Evolutionary conservation across 352 stramenopile genomes (phyloP), one percentile per base, ranked within the genome.

Genomic region (Hyaloperonospora brassicae): DNA sequence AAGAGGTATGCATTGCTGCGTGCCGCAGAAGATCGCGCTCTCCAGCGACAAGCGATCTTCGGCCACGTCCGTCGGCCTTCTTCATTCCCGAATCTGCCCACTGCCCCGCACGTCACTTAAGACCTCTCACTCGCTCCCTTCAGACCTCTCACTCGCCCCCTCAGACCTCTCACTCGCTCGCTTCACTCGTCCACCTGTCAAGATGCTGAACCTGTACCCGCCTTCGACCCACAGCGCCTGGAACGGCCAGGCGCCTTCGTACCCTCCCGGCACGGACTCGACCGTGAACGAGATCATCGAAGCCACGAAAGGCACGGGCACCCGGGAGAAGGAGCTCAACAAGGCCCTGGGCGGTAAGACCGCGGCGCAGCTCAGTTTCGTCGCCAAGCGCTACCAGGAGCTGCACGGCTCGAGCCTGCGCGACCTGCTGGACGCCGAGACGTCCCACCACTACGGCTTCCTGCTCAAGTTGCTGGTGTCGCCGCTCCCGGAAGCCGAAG

Each of bases 301-400:
- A 44, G 81, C 81, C 52, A 86, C 71, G 57, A 75, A 81, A 55
- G 76, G 79, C 52, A 48, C 76, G n/a, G 76, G 79, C 66, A 88
- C 79, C 24, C 72, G 87, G 39, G 73, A 89, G 62, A 68, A 74
- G 54, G 50, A 66, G 42, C 65, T 87, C 12, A 86, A 65, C 49
- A 67, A 70, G 39, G 72, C 78, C 40, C 66, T 92, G 38, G 82
- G 82, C 45, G 45, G 69, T 27, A 85, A 87, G 64, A 79, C 72
- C 12, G 61, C 76, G 14, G 73, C 78, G 35, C 59, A 82, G 55
- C 81, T 79, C 52, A 68, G 66, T 64, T 72, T 83, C 49, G 85
- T 92, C 59, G 59, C 75, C 45, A 61, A 76, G 43, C 73, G 79
- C 59, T 92, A 92, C 74, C 62, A 79, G 57, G 69, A 88, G 63